Percentiles rank a stretch among this genome's conserved stretches.
Evolutionary conservation across 257 asterid species (phyloP).

Genomic region (Hygrophila difformis): DNA sequence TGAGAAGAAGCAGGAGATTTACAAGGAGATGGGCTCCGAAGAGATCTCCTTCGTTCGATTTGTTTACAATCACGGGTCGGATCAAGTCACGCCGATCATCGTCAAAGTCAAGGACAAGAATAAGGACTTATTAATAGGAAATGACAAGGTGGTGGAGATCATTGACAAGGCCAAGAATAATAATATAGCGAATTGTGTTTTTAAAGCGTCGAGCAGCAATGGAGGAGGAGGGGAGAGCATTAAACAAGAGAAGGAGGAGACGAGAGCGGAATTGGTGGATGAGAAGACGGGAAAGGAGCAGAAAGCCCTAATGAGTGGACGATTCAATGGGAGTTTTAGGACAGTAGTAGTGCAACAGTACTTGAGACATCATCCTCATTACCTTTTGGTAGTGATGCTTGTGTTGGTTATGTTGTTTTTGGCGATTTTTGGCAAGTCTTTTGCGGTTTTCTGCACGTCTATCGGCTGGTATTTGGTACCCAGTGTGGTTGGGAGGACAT

Average conservation of each 20-base stretch:
- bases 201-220: too few species aligned
- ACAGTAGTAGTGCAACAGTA: too few species aligned
- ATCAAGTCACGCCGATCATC: constrained; percentile 22
- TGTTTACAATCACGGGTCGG: constrained; percentile 22
- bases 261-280: background rate
- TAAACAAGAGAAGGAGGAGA: background rate
- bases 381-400: constrained; percentile 16
- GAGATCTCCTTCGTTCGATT: constrained; percentile 31
- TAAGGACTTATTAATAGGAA: too few species aligned
- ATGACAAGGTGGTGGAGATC: too few species aligned
- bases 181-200: background rate
- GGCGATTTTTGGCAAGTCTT: constrained; percentile 21
- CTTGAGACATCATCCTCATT: constrained; percentile 1
- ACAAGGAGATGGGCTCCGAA: constrained; percentile 25
- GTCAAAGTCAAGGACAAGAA: constrained; percentile 24
- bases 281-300: background rate
- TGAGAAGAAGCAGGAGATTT: constrained; percentile 27
- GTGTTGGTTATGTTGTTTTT: constrained; percentile 20
- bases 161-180: background rate
- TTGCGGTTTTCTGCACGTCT: constrained; percentile 24
- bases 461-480: constrained; percentile 28
- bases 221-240: background rate
- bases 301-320: background rate
- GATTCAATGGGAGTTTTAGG: constrained; percentile 1
- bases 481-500: constrained; percentile 2